These are phyloP conservation scores for Mycosphaerella arachidis DNA, from an alignment of 2,329 filamentous ascomycete species.

Conservation along the genomic window DNA sequence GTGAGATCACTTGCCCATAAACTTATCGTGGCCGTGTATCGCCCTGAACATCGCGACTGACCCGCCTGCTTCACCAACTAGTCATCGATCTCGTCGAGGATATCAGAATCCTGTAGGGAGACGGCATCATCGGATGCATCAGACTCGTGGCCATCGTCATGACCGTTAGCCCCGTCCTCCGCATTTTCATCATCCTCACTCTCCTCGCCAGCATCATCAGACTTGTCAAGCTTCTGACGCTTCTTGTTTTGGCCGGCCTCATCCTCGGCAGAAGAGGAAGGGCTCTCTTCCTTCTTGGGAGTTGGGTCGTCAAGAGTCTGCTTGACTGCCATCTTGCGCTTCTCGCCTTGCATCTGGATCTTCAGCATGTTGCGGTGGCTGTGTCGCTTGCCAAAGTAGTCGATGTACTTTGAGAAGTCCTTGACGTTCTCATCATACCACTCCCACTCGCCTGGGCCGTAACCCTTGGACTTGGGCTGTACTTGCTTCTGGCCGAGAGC, in stretches of 20 bases:
- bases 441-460: slow-evolving; percentile 19
- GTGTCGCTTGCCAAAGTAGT: slow-evolving; percentile 27
- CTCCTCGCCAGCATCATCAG: slow-evolving; percentile 6
- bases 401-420: slow-evolving; percentile 26
- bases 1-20: neutral
- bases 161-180: slow-evolving; percentile 9
- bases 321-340: slow-evolving; percentile 14
- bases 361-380: slow-evolving; percentile 26
- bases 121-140: slow-evolving; percentile 22
- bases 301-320: slow-evolving; percentile 1
- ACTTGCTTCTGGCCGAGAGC: slow-evolving; percentile 33
- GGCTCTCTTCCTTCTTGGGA: neutral
- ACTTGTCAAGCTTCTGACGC: slow-evolving; percentile 11
- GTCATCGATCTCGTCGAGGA: slow-evolving; percentile 26
- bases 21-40: no score
- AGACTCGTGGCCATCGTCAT: slow-evolving; percentile 15
- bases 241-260: slow-evolving; percentile 11
- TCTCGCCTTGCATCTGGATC: slow-evolving; percentile 23
- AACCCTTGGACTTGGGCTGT: slow-evolving; percentile 22
- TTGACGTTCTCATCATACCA: slow-evolving; percentile 28
- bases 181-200: slow-evolving; percentile 9
- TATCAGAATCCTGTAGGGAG: slow-evolving; percentile 26
- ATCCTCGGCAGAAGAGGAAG: slow-evolving; percentile 4
- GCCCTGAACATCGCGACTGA: no score
- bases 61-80: neutral